Base-by-base conservation (phyloP, 73 alveolate genomes). In the Paramecium primaurelia region DNA sequence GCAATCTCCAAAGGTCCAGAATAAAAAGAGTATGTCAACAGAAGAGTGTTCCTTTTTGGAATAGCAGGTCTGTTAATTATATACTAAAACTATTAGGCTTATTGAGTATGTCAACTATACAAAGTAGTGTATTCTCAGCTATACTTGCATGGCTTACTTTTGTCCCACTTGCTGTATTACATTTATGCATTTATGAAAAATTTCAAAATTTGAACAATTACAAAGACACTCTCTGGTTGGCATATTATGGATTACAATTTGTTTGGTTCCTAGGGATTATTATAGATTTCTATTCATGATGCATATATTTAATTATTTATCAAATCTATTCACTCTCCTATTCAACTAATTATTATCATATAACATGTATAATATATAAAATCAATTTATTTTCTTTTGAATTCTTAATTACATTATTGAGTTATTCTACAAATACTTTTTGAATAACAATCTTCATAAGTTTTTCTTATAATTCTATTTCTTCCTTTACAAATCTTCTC, bases 261-360 rank as follows among this genome's bases (percentile, higher is more conserved):
- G 18, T 73, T 36, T 73, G 87, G 64, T 73, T 73, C 26, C 18
- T 73, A 2, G 87, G 87, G 40, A 73, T 73, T 37, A 73, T 73
- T 18, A 73, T 73, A 30, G 87, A 73, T n/a, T 36, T 73, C 34
- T 73, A 73, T 54, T 54, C 69, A 54, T 7, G 32, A 54, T 54
- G 69, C 14, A 54, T 64, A 64, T 18, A 54, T 54, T 51, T 54
- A 54, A 54, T 54, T n/a, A 49, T 49, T 49, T 49, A 49, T 49
- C 20, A 16, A n/a, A n/a, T 7, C 7, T 49, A 16, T 14, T 49
- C 60, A 49, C 60, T 49, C 25, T 34, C 2, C 5, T n/a, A 49
- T 49, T 49, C 25, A 5, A 12, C 26, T 8, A 16, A 49, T 49
- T 49, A 49, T 12, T 14, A 14, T 18, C 30, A 54, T 54, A 22